Evolutionary conservation across 768 basidiomycete species (phyloP).

Genomic region (Mycena capillaripes): DNA sequence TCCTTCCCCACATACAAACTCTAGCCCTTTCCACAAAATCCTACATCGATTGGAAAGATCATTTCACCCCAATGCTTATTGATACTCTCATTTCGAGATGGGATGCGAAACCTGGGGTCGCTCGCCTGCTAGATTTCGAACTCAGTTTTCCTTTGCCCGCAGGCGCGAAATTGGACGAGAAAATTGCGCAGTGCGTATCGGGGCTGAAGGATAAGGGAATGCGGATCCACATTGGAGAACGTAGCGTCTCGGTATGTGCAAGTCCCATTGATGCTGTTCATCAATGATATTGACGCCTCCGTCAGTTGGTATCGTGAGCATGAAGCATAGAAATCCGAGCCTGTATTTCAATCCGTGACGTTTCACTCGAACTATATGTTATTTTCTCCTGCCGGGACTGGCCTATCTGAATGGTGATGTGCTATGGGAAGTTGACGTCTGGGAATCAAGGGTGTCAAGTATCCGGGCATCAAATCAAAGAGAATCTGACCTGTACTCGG

Average conservation of each 20-base stretch:
- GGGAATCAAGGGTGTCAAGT: too few species aligned
- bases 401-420: too few species aligned
- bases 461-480: too few species aligned
- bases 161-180: neutral
- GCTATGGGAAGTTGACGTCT: too few species aligned
- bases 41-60: neutral
- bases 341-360: too few species aligned
- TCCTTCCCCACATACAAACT: neutral
- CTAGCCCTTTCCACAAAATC: neutral
- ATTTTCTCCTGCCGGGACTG: too few species aligned
- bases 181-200: neutral
- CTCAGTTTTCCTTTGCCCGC: neutral
- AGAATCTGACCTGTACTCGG: too few species aligned
- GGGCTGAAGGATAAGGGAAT: neutral
- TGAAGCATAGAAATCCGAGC: too few species aligned
- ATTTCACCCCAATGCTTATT: neutral
- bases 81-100: slow-evolving; percentile 2
- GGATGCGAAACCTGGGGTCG: neutral
- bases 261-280: neutral
- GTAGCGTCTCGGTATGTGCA: neutral
- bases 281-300: neutral
- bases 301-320: too few species aligned
- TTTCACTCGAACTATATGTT: too few species aligned
- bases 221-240: neutral
- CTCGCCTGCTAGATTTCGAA: neutral